Conservation (phyloP, 1,139 yeast genomes). For the Sugiyamaella sp. region DNA sequence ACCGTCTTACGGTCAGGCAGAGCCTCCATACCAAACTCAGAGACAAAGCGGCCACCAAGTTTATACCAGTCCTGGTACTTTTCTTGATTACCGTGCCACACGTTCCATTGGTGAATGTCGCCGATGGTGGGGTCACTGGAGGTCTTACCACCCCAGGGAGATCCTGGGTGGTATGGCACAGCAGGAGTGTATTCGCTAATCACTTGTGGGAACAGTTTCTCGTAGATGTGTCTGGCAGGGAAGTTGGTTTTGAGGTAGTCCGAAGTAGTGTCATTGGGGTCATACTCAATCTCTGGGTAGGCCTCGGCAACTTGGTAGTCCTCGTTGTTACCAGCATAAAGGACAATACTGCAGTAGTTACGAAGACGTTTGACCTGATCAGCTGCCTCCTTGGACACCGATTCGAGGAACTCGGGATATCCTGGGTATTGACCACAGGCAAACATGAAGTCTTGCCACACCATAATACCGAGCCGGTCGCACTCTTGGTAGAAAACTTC, state of each 20-base stretch:
- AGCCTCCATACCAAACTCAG: slow-evolving; percentile 55
- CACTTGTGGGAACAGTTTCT: slow-evolving; percentile 43
- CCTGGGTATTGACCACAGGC: slow-evolving; percentile 56
- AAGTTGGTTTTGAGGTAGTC: slow-evolving; percentile 43
- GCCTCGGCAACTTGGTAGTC: slow-evolving; percentile 53
- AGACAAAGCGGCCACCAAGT: slow-evolving; percentile 50
- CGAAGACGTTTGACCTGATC: slow-evolving; percentile 47
- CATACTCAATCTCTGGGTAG: slow-evolving; percentile 40
- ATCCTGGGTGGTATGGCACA: slow-evolving; percentile 49
- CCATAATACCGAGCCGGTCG: slow-evolving; percentile 49
- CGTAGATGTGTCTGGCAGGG: slow-evolving; percentile 51
- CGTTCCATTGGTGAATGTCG: slow-evolving; percentile 55
- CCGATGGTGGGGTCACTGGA: slow-evolving; percentile 47
- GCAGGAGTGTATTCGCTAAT: slow-evolving; percentile 37
- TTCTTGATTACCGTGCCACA: slow-evolving; percentile 54
- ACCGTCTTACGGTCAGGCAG: slow-evolving; percentile 45
- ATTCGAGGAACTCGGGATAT: slow-evolving; percentile 38
- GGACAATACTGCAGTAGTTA: slow-evolving; percentile 36
- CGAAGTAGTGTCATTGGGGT: slow-evolving; percentile 41
- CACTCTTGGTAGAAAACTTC: slow-evolving; percentile 50
- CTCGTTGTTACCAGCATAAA: slow-evolving; percentile 46
- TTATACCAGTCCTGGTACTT: slow-evolving; percentile 51
- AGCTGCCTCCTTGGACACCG: slow-evolving; percentile 44
- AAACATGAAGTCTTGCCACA: slow-evolving; percentile 59
- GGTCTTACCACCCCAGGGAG: slow-evolving; percentile 48